These are phyloP conservation scores for Xylaria sp. DNA, from an alignment of 2,329 filamentous ascomycete genomes.

Conservation along the genomic window DNA sequence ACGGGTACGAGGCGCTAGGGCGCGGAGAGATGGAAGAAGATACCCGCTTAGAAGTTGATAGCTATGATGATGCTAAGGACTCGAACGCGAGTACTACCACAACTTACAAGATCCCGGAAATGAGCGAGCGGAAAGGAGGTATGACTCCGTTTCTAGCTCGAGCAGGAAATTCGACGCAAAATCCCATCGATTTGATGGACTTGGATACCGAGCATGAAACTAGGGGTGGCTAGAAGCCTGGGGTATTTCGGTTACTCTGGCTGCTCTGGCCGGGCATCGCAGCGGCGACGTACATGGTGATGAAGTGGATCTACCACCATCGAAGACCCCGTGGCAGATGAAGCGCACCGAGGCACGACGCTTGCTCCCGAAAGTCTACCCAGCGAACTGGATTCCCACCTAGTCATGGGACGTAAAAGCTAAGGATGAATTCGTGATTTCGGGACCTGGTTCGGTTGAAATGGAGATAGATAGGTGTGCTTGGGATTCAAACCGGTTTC, in stretches of 20 bases:
- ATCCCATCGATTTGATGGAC: conserved; percentile 50
- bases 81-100: conserved; percentile 13
- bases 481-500: conserved; percentile 7
- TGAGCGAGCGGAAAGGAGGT: conserved; percentile 54
- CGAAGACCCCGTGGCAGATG: neutral
- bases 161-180: conserved; percentile 37
- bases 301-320: neutral
- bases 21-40: conserved; percentile 29
- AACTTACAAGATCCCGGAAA: conserved; percentile 53
- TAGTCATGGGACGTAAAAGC: neutral
- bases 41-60: conserved; percentile 33
- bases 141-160: conserved; percentile 44
- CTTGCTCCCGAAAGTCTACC: neutral
- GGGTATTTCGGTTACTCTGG: conserved; percentile 4
- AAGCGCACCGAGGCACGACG: conserved; percentile 2
- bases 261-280: neutral
- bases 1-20: conserved; percentile 20
- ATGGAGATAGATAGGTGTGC: conserved; percentile 5
- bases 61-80: conserved; percentile 35
- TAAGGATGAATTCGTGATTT: neutral
- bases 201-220: conserved; percentile 47
- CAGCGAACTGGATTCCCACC: neutral
- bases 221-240: conserved; percentile 17
- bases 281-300: neutral
- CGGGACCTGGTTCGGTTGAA: neutral